Evolutionary conservation across 345 rosid genomes (phyloP), one percentile per base, ranked within the genome.

Genomic region (Sonneratia caseolaris): DNA sequence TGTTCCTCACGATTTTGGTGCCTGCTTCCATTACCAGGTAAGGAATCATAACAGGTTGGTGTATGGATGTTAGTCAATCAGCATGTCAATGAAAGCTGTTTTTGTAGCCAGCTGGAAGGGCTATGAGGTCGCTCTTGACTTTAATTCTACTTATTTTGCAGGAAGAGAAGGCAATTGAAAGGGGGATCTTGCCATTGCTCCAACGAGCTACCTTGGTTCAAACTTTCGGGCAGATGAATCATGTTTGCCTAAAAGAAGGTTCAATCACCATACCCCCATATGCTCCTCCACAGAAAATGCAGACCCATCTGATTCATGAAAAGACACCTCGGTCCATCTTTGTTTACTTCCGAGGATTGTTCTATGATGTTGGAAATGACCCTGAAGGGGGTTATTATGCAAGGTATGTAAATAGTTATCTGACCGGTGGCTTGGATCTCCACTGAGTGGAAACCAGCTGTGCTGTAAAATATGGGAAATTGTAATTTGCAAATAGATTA

Each of bases 351-450:
- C 81, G 98, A 16, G 99, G 99, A 61, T 80, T 96, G 85, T 96
- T 96, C 84, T 92, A 96, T 74, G 98, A 96, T 71, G 97, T 92
- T 16, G 91, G 92, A 75, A 96, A 92, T 75, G 99, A 96, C 78
- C 99, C 98, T 15, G 99, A 96, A 82, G 98, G 98, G 47, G 99
- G 99, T 73, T 96, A 96, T 70, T 92, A 96, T 76, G 99, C 99
- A 57, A 95, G 99, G 99, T 95, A 84, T 40, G 68, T 62, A 27
- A 7, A 27, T 32, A 13, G 37, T 22, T 3, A 62, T 7, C 6
- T 27, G 11, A 32, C 38, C 19, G 32, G 18, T 35, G 37, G 7
- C 9, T 53, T 57, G 13, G 64, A 22, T 57, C 13, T 57, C 64
- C 66, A 1, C 45, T 42, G 45, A 42, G 7, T 42, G 45, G 45